These are phyloP conservation scores for Parachaetomium inaequale DNA, from an alignment of 495 filamentous ascomycete species.

Conservation along the genomic window DNA sequence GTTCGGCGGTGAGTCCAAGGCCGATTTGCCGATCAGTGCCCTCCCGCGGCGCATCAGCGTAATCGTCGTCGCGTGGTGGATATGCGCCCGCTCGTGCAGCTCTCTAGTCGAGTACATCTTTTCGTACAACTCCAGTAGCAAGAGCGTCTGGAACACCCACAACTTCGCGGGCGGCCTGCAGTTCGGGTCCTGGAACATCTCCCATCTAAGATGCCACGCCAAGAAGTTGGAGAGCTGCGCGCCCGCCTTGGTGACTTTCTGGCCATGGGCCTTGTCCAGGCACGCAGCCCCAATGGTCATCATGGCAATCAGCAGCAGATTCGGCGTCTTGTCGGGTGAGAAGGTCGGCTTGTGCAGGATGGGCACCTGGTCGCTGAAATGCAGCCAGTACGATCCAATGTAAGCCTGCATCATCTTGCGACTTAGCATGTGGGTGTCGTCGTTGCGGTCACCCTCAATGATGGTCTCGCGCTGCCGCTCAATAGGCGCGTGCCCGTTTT, in stretches of 20 bases:
- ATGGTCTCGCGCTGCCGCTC: slow-evolving; percentile 73
- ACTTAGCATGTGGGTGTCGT: slow-evolving; percentile 73
- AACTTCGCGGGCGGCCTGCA: slow-evolving; percentile 93
- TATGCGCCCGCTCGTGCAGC: slow-evolving; percentile 92
- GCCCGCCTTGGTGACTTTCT: slow-evolving; percentile 65
- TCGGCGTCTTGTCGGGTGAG: slow-evolving; percentile 77
- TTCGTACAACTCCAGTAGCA: slow-evolving; percentile 90
- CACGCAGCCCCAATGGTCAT: slow-evolving; percentile 92
- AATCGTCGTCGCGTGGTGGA: slow-evolving; percentile 93
- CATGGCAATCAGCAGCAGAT: slow-evolving; percentile 82
- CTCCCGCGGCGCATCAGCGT: slow-evolving; percentile 92
- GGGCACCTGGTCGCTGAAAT: slow-evolving; percentile 91
- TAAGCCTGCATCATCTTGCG: slow-evolving; percentile 93
- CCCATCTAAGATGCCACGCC: slow-evolving; percentile 88
- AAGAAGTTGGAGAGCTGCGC: slow-evolving; percentile 80
- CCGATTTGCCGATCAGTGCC: slow-evolving; percentile 85
- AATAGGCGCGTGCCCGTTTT: slow-evolving; percentile 70
- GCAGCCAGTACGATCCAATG: slow-evolving; percentile 88
- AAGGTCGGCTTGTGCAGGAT: slow-evolving; percentile 95
- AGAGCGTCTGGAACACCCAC: slow-evolving; percentile 93
- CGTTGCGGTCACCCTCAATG: slow-evolving; percentile 70
- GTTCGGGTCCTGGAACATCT: slow-evolving; percentile 85
- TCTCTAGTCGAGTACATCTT: slow-evolving; percentile 92
- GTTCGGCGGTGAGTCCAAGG: slow-evolving; percentile 83
- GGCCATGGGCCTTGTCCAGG: slow-evolving; percentile 74